A percentile compares a stretch with the other conserved stretches of the same genome.
These are phyloP conservation scores for Ganoderma boninense DNA, from an alignment of 1,284 basidiomycete species.

Conservation along the genomic window DNA sequence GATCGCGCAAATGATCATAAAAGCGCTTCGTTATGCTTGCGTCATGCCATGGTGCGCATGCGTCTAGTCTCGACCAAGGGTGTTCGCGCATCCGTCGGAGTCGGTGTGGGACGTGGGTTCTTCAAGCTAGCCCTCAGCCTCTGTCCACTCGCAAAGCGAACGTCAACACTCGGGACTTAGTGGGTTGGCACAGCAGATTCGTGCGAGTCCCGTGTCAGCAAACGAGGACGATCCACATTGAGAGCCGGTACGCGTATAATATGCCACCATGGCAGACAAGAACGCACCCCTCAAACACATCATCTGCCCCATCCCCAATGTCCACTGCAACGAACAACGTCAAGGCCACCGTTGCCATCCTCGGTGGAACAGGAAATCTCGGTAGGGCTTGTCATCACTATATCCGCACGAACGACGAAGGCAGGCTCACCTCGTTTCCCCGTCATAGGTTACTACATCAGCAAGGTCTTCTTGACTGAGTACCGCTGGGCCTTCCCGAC, in stretches of 20 bases:
- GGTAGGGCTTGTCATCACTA: background rate
- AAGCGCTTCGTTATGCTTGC: no score
- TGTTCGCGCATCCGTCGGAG: background rate
- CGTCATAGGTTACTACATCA: conserved; percentile 1
- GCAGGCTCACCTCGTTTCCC: background rate
- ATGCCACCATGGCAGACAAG: background rate
- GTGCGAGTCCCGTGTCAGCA: background rate
- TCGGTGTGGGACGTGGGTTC: conserved; percentile 4
- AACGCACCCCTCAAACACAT: background rate
- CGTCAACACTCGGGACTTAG: background rate
- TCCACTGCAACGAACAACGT: background rate
- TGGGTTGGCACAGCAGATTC: background rate
- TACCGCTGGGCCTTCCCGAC: conserved; percentile 10
- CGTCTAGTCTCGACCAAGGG: no score
- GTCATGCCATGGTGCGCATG: no score
- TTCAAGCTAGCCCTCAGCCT: background rate
- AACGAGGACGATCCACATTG: background rate
- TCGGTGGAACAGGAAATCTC: background rate
- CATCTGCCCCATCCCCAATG: background rate
- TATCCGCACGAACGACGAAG: background rate
- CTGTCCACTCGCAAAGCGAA: no score
- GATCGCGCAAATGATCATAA: no score
- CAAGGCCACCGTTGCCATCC: background rate
- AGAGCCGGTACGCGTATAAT: background rate
- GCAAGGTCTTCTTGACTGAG: conserved; percentile 8